Evolutionary conservation across 208 protist species (phyloP), one percentile per base, ranked within the genome.

Genomic region (Herpetomonas muscarum): DNA sequence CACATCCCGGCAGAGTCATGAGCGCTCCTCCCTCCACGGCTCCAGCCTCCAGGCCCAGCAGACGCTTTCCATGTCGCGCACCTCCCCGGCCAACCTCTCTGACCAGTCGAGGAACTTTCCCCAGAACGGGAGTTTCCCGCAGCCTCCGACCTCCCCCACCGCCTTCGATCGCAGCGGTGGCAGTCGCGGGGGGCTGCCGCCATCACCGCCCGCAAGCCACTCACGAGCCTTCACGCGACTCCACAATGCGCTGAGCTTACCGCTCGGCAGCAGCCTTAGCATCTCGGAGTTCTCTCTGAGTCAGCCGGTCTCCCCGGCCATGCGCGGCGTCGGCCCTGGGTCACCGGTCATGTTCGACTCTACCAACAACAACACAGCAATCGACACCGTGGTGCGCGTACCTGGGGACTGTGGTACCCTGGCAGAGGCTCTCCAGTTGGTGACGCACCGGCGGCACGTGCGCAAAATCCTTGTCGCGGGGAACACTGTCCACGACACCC

Each of bases 351-450:
- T 53, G 47, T 10, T 31, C 32, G 36, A 37, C 36, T 50, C 42
- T 13, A 30, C 31, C 30, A 66, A 46, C 46, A 58, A 52, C 45
- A 32, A 30, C 32, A 55, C 32, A 31, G 51, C 65, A 3, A 46
- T 54, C 15, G 67, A 73, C 41, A 79, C 76, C 3, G 50, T 78
- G 26, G 52, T 85, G 30, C 69, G 67, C 24, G 77, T 90, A 17
- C 83, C 83, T n/a, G 51, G 70, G 48, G 83, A 90, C 41, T 79
- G 79, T 45, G 37, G 69, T 29, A 80, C 31, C 15, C 75, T 90
- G n/a, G 55, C 47, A 22, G 41, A 66, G 24, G 83, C 79, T 19
- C 61, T 90, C 34, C 34, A 44, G 47, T 31, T 61, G 36, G 76
- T 79, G 15, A 42, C 57, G 34, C 48, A 15, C 19, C 69, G 81